A percentile compares a stretch with the other conserved stretches of the same genome.
phyloP scores from a whole-genome alignment of 768 basidiomycete genomes.

The Galerina sulciceps region DNA sequence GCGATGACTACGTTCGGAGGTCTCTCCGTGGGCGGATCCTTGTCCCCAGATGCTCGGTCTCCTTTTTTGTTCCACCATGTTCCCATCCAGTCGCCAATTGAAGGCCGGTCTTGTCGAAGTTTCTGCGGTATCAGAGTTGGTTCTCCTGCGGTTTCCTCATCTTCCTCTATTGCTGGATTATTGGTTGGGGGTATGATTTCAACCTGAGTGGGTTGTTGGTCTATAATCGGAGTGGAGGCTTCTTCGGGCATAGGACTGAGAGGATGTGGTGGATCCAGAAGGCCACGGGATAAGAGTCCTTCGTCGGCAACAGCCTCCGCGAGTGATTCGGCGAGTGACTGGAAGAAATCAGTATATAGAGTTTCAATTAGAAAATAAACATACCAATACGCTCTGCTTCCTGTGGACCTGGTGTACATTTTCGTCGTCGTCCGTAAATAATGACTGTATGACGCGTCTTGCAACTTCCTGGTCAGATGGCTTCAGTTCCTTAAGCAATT shows the following conservation, averaged over 20 bases:
- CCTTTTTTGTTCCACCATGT: conserved; percentile 68
- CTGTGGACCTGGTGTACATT: conserved; percentile 51
- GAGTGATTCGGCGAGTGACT: conserved; percentile 60
- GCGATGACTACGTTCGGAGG: conserved; percentile 12
- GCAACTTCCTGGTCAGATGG: conserved; percentile 71
- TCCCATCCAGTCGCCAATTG: conserved; percentile 78
- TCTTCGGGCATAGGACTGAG: conserved; percentile 43
- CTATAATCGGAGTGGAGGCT: conserved; percentile 12
- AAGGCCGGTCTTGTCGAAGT: conserved; percentile 49
- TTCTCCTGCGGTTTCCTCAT: conserved; percentile 18
- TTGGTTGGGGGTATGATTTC: conserved; percentile 9
- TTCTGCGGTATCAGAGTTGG: conserved; percentile 27
- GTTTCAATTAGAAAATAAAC: conserved; percentile 24
- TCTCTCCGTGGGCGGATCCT: conserved; percentile 18
- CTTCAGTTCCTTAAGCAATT: conserved; percentile 58
- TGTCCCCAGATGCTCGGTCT: conserved; percentile 21
- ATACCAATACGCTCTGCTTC: conserved; percentile 63
- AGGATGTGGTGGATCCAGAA: conserved; percentile 31
- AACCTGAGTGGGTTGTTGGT: not conserved
- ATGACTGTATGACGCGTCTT: conserved; percentile 63
- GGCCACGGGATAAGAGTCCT: conserved; percentile 38
- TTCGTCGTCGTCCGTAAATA: conserved; percentile 62
- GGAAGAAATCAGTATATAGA: not conserved
- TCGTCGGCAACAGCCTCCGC: conserved; percentile 60
- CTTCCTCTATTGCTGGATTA: conserved; percentile 2